These are phyloP conservation scores for Chenopodium quinoa DNA, from an alignment of 148 eudicot genomes.

Conservation along the genomic window DNA sequence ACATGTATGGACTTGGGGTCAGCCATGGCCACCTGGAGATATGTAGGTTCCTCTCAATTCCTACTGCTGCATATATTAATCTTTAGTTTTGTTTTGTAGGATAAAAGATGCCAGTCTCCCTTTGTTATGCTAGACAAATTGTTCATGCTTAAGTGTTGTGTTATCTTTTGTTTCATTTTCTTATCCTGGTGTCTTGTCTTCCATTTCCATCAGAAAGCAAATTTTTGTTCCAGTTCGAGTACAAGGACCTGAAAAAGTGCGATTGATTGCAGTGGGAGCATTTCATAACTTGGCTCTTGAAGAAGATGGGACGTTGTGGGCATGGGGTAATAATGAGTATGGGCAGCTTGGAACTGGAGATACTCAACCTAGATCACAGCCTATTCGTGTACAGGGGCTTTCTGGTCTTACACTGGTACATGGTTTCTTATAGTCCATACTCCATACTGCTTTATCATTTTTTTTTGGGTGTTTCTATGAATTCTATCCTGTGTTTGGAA, in stretches of 20 bases:
- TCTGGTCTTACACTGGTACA: slow-evolving; percentile 76
- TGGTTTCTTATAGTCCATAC: not conserved
- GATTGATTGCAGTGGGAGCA: slow-evolving; percentile 87
- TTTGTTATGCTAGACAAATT: not conserved
- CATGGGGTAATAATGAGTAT: slow-evolving; percentile 99
- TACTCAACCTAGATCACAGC: slow-evolving; percentile 98
- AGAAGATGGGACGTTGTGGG: slow-evolving; percentile 83
- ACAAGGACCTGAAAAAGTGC: slow-evolving; percentile 87
- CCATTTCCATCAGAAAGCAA: slow-evolving; percentile 61
- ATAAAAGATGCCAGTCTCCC: not conserved
- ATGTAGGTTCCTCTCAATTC: slow-evolving; percentile 46
- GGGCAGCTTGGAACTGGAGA: slow-evolving; percentile 99
- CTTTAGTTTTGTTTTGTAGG: not conserved
- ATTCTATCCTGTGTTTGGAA: not conserved
- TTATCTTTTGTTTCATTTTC: not conserved
- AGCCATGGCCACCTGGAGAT: slow-evolving; percentile 99
- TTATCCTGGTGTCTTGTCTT: not conserved
- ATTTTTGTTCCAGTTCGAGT: slow-evolving; percentile 89
- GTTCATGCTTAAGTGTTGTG: not conserved
- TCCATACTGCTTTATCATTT: not conserved
- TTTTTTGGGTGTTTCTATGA: not conserved
- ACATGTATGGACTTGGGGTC: slow-evolving; percentile 99
- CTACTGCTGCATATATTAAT: not conserved
- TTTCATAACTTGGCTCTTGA: slow-evolving; percentile 96
- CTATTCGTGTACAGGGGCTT: slow-evolving; percentile 81